phyloP scores from a whole-genome alignment of 208 protist species.

The Trypanosoma mega region DNA sequence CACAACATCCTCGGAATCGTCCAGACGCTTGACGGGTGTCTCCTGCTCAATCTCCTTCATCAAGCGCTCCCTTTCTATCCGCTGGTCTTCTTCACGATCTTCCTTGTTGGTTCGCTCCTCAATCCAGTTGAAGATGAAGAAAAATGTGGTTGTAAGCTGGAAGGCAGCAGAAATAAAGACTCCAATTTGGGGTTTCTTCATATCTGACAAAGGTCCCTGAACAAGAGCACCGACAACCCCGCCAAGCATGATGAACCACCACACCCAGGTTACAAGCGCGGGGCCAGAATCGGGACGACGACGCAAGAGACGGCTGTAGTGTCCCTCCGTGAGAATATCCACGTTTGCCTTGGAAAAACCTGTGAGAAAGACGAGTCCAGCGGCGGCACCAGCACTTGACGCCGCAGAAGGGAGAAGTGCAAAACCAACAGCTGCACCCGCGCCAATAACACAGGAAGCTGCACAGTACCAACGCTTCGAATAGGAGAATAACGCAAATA shows the following conservation, averaged over 20 bases:
- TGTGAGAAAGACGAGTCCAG: constrained; percentile 51
- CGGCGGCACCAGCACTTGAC: constrained; percentile 33
- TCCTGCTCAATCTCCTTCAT: constrained; percentile 33
- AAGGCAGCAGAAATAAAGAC: constrained; percentile 56
- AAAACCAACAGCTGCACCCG: constrained; percentile 38
- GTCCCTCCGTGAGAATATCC: constrained; percentile 75
- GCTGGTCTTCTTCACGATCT: constrained; percentile 45
- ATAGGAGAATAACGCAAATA: constrained; percentile 65
- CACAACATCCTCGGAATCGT: constrained; percentile 1
- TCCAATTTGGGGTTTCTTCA: constrained; percentile 37
- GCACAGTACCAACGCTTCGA: constrained; percentile 74
- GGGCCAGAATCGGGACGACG: constrained; percentile 40
- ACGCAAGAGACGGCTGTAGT: constrained; percentile 74
- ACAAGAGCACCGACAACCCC: constrained; percentile 42
- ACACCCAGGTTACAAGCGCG: constrained; percentile 65
- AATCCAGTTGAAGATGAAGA: constrained; percentile 70
- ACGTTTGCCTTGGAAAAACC: constrained; percentile 59
- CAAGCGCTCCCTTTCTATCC: constrained; percentile 29
- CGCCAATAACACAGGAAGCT: constrained; percentile 42
- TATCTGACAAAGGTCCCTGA: constrained; percentile 58
- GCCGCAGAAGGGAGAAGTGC: constrained; percentile 42
- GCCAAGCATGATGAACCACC: constrained; percentile 54
- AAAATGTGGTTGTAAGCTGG: constrained; percentile 45
- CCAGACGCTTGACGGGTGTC: too few relatives aligned
- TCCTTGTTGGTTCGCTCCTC: constrained; percentile 56